A percentile compares a stretch with the other conserved stretches of the same genome.
phyloP scores from a whole-genome alignment of 192 early-diverging fungal genomes.

The Lobosporangium transversale region DNA sequence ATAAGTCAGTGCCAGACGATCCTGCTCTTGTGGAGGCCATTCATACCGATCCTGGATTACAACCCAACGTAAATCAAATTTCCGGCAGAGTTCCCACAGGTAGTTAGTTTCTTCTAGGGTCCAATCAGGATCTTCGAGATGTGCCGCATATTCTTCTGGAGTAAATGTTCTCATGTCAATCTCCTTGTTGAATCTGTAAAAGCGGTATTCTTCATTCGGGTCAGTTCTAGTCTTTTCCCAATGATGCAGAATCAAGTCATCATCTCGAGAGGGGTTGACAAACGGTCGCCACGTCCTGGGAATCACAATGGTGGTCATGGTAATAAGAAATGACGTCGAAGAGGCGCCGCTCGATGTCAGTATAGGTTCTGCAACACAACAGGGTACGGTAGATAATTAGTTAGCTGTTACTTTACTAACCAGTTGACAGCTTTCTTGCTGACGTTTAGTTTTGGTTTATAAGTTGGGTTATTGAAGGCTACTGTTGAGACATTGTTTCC shows the following conservation, averaged over 20 bases:
- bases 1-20: constrained; percentile 32
- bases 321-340: too few species aligned
- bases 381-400: too few species aligned
- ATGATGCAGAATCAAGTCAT: constrained; percentile 77
- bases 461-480: constrained; percentile 65
- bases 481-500: constrained; percentile 74
- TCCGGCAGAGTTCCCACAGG: constrained; percentile 74
- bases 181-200: constrained; percentile 80
- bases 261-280: constrained; percentile 79
- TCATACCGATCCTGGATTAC: constrained; percentile 89
- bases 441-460: constrained; percentile 78
- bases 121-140: constrained; percentile 82
- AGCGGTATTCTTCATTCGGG: constrained; percentile 71
- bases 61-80: constrained; percentile 85
- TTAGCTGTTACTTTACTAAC: too few species aligned
- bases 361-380: too few species aligned
- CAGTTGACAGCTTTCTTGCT: constrained; percentile 74
- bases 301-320: too few species aligned
- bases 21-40: constrained; percentile 52
- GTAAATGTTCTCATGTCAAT: constrained; percentile 78
- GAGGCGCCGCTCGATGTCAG: too few species aligned
- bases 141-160: constrained; percentile 85
- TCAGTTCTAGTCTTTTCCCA: constrained; percentile 83
- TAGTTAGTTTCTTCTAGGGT: constrained; percentile 88
- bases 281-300: constrained; percentile 75